A percentile compares a stretch with the other conserved stretches of the same genome.
Evolutionary conservation across 2,329 filamentous ascomycete species (phyloP).

Genomic region (Huntiella moniliformis): DNA sequence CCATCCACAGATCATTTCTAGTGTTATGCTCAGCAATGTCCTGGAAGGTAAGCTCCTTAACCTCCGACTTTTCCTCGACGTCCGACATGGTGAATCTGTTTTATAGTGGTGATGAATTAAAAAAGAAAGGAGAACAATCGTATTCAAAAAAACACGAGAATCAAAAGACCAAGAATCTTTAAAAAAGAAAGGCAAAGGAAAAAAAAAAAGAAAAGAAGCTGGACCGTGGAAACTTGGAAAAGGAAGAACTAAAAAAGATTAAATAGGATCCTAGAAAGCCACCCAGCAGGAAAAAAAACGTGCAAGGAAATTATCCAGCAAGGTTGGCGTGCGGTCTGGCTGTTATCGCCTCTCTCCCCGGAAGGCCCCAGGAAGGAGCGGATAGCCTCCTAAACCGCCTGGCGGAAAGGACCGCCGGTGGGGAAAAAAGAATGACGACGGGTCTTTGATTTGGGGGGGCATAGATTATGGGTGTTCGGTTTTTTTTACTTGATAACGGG

Average conservation of each 20-base stretch:
- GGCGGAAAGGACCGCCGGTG: no score
- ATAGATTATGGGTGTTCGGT: no score
- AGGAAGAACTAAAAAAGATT: neutral
- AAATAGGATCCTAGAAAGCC: neutral
- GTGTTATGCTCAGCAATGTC: conserved; percentile 72
- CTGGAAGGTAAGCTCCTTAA: conserved; percentile 47
- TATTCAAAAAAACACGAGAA: conserved; percentile 1
- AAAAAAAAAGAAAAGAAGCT: neutral
- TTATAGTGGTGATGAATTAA: neutral
- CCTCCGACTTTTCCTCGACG: conserved; percentile 17
- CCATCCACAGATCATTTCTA: conserved; percentile 85
- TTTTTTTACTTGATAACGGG: no score
- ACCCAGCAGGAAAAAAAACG: neutral
- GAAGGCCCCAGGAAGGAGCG: neutral
- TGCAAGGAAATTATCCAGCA: neutral
- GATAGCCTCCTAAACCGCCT: neutral
- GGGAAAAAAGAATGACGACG: no score
- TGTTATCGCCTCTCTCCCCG: no score
- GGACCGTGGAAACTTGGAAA: neutral
- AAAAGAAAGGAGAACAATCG: conserved; percentile 5
- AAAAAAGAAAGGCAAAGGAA: conserved; percentile 1
- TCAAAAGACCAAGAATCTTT: neutral
- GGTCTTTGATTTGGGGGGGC: no score
- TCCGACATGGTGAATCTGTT: neutral
- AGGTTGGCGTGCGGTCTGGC: no score